Percentiles rank a stretch among this genome's conserved stretches.
Evolutionary conservation across 768 basidiomycete genomes (phyloP).

Genomic region (Albatrellus ellisii): DNA sequence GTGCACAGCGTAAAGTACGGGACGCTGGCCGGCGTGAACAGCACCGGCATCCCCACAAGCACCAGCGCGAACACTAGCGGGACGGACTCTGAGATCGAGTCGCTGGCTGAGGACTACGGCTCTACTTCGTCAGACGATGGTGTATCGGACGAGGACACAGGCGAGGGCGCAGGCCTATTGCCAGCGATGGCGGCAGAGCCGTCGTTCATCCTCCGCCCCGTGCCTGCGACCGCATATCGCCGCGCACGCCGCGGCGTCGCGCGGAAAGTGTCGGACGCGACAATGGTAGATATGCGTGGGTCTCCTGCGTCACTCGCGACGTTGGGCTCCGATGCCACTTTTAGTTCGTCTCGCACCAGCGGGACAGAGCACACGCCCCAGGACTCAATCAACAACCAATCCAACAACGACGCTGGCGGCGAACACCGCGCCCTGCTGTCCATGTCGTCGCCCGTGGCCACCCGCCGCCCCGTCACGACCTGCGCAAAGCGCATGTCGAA

Average conservation of each 20-base stretch:
- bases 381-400: background rate
- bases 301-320: constrained; percentile 18
- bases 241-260: constrained; percentile 8
- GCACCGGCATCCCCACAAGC: constrained; percentile 6
- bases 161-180: constrained; percentile 9
- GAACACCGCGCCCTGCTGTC: too few species aligned
- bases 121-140: constrained; percentile 6
- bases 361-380: background rate
- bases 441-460: constrained; percentile 2
- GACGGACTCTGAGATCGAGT: constrained; percentile 10
- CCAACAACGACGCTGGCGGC: too few species aligned
- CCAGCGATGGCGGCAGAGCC: constrained; percentile 13
- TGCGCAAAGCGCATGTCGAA: background rate
- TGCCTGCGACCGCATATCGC: constrained; percentile 29
- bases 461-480: background rate
- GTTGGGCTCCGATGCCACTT: constrained; percentile 7
- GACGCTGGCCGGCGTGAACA: background rate
- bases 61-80: constrained; percentile 5
- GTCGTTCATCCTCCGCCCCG: constrained; percentile 30
- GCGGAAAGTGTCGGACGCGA: constrained; percentile 11
- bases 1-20: background rate
- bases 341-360: background rate
- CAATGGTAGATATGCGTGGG: constrained; percentile 5
- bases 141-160: constrained; percentile 31
- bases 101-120: constrained; percentile 4